Evolutionary conservation across 1,284 basidiomycete species (phyloP).

Genomic region (Pseudozyma thailandica): DNA sequence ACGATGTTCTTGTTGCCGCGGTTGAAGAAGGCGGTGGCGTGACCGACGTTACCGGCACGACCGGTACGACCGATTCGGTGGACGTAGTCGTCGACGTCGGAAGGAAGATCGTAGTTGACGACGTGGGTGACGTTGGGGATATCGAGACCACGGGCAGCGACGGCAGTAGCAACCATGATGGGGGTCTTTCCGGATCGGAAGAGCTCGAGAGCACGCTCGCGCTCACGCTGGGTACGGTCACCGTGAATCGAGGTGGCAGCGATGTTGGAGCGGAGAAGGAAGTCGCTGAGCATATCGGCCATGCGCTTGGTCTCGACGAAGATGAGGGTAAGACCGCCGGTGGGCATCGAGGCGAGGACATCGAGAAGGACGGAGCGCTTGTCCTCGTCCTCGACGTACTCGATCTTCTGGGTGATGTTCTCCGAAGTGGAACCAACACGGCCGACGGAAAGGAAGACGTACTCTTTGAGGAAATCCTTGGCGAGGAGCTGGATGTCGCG

Average conservation of each 20-base stretch:
- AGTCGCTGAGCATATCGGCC: constrained; percentile 98
- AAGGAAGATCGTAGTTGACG: constrained; percentile 97
- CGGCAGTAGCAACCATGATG: constrained; percentile 96
- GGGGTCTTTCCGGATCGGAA: constrained; percentile 95
- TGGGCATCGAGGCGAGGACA: constrained; percentile 81
- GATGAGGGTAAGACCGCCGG: constrained; percentile 86
- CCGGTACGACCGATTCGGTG: constrained; percentile 85
- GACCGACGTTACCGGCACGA: constrained; percentile 98
- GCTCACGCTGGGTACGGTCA: constrained; percentile 96
- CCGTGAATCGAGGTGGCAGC: constrained; percentile 96
- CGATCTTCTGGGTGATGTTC: constrained; percentile 98
- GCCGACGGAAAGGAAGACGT: constrained; percentile 97
- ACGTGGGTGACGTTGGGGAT: constrained; percentile 99
- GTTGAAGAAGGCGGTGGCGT: constrained; percentile 75
- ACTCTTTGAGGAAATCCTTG: constrained; percentile 82
- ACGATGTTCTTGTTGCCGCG: constrained; percentile 77
- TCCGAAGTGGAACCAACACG: constrained; percentile 98
- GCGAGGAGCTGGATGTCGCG: constrained; percentile 98
- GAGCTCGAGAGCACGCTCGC: constrained; percentile 92
- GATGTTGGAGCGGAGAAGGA: constrained; percentile 84
- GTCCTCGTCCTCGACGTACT: constrained; percentile 97
- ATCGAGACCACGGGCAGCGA: constrained; percentile 97
- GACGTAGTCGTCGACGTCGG: constrained; percentile 84
- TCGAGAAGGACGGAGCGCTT: constrained; percentile 97
- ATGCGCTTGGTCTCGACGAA: constrained; percentile 99